Evolutionary conservation across 345 rosid species (phyloP).

Genomic region (Carallia brachiata): DNA sequence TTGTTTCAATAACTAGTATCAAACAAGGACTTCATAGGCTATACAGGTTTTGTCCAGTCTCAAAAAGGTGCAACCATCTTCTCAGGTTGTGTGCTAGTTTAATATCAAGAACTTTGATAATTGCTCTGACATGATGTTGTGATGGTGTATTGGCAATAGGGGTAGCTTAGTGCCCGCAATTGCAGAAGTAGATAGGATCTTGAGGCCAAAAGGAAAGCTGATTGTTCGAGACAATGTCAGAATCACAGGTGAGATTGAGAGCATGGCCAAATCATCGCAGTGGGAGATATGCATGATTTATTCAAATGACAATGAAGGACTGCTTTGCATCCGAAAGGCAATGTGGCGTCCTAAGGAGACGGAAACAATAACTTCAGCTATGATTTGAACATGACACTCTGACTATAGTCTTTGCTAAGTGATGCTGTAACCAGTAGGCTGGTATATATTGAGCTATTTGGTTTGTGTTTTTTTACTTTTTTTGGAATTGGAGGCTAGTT

Average conservation of each 20-base stretch:
- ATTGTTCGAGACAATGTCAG: slow-evolving; percentile 61
- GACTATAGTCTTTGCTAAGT: neutral
- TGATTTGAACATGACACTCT: slow-evolving; percentile 26
- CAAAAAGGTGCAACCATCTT: slow-evolving; percentile 45
- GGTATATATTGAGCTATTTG: neutral
- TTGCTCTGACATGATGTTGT: neutral
- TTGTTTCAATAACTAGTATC: too few relatives aligned
- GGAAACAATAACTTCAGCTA: slow-evolving; percentile 55
- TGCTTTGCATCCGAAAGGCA: slow-evolving; percentile 61
- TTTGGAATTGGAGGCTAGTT: neutral
- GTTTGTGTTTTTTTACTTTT: neutral
- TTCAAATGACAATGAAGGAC: slow-evolving; percentile 49
- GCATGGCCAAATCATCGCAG: slow-evolving; percentile 55
- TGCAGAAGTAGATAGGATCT: slow-evolving; percentile 77
- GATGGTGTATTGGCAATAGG: slow-evolving; percentile 35
- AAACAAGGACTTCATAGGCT: too few relatives aligned
- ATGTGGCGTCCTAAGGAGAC: slow-evolving; percentile 69
- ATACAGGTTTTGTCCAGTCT: slow-evolving; percentile 48
- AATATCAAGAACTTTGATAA: neutral
- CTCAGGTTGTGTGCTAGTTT: neutral
- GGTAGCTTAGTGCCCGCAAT: slow-evolving; percentile 56
- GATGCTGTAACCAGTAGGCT: too few relatives aligned
- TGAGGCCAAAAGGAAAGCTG: slow-evolving; percentile 77
- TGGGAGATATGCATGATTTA: slow-evolving; percentile 57
- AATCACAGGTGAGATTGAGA: slow-evolving; percentile 54